Base-by-base conservation (phyloP, 495 filamentous ascomycete species). In the Aspergillus leporis region DNA sequence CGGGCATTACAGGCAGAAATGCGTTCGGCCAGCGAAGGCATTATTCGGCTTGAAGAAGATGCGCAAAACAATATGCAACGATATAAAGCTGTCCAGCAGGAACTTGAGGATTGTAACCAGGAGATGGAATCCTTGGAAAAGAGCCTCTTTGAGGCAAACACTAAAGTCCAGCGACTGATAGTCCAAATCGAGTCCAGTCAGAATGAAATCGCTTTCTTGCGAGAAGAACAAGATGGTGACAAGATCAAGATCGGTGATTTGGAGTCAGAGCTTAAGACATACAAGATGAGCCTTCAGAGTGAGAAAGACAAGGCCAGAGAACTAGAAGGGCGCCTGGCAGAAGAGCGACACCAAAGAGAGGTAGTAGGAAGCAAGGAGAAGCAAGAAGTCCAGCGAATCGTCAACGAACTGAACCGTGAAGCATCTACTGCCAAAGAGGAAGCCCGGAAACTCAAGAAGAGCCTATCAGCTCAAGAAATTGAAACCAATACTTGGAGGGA, bases 231-330 rank as follows among this genome's bases (percentile, higher is more conserved):
- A 77, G 94, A 98, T 71, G 87, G 83, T 36, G 95, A 98, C 72
- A 98, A 98, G 82, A 97, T 98, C 68, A 91, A 91, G 71, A 98
- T 98, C 62, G 92, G 94, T 21, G 90, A 97, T 62, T 78, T 98
- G 4, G 91, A 97, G 66, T 87, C 88, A 10, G 83, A 86, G 22
- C 76, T 97, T 14, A 90, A 90, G 70, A 87, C 84, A 36, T 83
- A 86, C 56, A 84, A 91, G 68, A 81, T 87, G 61, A 82, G 76
- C 32, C 75, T 97, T 30, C 81, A 86, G 40, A 92, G 91, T 48
- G 92, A 97, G 66, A 87, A 85, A 66, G 93, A 96, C 49, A 86
- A 89, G 48, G 80, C 84, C 31, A 80, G 82, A 43, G 92, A 96
- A 61, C 77, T 96, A 14, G 92, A 96, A 66, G 82, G 89, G 49